These are phyloP conservation scores for Mycosphaerella arachidis DNA, from an alignment of 2,329 filamentous ascomycete genomes.

Conservation along the genomic window DNA sequence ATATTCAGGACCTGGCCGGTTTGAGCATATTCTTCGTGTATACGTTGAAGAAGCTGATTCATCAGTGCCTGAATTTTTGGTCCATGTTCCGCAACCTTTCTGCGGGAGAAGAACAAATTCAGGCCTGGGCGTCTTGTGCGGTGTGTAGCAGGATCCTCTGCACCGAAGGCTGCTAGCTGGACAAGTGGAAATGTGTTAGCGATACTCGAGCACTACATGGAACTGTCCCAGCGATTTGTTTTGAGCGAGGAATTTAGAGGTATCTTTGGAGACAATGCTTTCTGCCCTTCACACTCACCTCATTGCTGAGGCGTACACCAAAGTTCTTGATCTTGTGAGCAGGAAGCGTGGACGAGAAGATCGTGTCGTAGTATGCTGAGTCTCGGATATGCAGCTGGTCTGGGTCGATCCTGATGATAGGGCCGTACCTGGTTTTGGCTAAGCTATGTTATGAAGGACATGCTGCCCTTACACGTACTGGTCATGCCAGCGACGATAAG, in stretches of 20 bases:
- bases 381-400: constrained; percentile 36
- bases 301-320: neutral
- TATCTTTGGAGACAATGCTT: too few relatives aligned
- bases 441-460: neutral
- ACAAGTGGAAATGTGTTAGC: too few relatives aligned
- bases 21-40: neutral
- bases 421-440: constrained; percentile 14
- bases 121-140: neutral
- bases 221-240: too few relatives aligned
- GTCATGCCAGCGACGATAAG: constrained; percentile 13
- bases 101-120: neutral
- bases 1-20: neutral
- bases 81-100: neutral
- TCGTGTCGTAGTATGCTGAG: constrained; percentile 31
- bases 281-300: too few relatives aligned
- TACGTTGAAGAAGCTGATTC: neutral
- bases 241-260: too few relatives aligned
- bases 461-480: neutral
- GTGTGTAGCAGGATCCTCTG: neutral
- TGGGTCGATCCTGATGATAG: constrained; percentile 36
- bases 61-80: neutral
- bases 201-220: too few relatives aligned
- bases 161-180: neutral
- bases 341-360: constrained; percentile 16
- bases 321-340: neutral